Evolutionary conservation across 2,329 filamentous ascomycete species (phyloP).

Genomic region (Ascochyta rabiei): DNA sequence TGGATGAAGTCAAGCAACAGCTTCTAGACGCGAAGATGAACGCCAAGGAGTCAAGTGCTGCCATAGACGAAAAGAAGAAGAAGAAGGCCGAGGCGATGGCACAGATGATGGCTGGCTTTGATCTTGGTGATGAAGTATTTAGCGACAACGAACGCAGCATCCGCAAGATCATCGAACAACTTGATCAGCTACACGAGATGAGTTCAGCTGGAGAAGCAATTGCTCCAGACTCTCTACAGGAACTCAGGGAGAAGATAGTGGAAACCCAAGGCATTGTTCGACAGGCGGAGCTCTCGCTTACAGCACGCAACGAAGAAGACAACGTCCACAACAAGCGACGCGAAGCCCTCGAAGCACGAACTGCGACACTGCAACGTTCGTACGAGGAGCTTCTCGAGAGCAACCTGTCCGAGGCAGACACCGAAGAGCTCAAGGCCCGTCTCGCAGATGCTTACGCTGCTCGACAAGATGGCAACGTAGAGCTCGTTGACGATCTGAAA

Average conservation of each 20-base stretch:
- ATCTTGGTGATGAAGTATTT: conserved; percentile 89
- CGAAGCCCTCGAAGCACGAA: conserved; percentile 76
- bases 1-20: conserved; percentile 96
- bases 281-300: conserved; percentile 87
- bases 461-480: conserved; percentile 73
- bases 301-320: conserved; percentile 69
- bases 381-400: conserved; percentile 83
- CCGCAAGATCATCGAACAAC: conserved; percentile 79
- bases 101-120: conserved; percentile 99
- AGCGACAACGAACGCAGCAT: conserved; percentile 91
- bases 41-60: conserved; percentile 88
- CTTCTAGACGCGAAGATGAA: conserved; percentile 95
- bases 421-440: conserved; percentile 81
- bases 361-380: conserved; percentile 76
- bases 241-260: conserved; percentile 77
- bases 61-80: conserved; percentile 95
- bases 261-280: conserved; percentile 92
- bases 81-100: conserved; percentile 99
- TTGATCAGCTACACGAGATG: conserved; percentile 79
- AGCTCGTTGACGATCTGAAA: conserved; percentile 78
- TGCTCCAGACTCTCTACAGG: conserved; percentile 78
- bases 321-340: conserved; percentile 68
- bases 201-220: conserved; percentile 79
- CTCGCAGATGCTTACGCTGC: conserved; percentile 78
- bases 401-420: conserved; percentile 78